Percentiles rank a stretch among this genome's conserved stretches.
These are phyloP conservation scores for Crithidia mellificae DNA, from an alignment of 208 protist genomes.

Conservation along the genomic window DNA sequence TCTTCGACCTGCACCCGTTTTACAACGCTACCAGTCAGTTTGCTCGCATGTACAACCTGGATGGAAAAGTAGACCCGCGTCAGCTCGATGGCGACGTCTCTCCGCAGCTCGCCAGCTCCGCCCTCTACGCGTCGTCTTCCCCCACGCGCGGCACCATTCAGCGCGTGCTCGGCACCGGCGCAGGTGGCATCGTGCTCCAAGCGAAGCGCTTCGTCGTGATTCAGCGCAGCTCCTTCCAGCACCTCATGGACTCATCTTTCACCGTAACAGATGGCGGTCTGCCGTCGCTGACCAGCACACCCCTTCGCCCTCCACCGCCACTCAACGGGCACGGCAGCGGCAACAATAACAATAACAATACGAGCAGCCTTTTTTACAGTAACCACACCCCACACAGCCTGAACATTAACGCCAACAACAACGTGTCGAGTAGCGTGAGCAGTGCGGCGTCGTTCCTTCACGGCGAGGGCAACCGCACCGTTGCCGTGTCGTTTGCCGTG, in stretches of 20 bases:
- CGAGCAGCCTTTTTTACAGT: too few relatives aligned
- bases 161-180: constrained; percentile 51
- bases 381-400: too few relatives aligned
- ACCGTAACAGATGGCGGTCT: constrained; percentile 7
- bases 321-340: background rate
- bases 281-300: constrained; percentile 4
- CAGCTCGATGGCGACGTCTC: background rate
- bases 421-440: constrained; percentile 7
- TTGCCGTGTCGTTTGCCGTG: constrained; percentile 35
- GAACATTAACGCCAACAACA: background rate
- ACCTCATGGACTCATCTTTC: constrained; percentile 9
- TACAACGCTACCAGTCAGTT: constrained; percentile 14
- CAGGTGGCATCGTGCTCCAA: constrained; percentile 40
- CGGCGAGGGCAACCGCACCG: background rate
- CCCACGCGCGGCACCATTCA: constrained; percentile 3
- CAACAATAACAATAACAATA: too few relatives aligned
- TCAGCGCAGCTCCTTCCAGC: constrained; percentile 8
- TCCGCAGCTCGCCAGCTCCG: background rate
- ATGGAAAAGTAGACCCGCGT: background rate
- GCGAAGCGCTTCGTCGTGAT: constrained; percentile 37
- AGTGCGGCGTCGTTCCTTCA: background rate
- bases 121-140: background rate
- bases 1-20: constrained; percentile 25
- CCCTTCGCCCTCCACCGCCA: background rate
- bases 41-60: background rate